A percentile compares a stretch with the other conserved stretches of the same genome.
Conservation (phyloP, 441 rosid species). For the Manihot esculenta region DNA sequence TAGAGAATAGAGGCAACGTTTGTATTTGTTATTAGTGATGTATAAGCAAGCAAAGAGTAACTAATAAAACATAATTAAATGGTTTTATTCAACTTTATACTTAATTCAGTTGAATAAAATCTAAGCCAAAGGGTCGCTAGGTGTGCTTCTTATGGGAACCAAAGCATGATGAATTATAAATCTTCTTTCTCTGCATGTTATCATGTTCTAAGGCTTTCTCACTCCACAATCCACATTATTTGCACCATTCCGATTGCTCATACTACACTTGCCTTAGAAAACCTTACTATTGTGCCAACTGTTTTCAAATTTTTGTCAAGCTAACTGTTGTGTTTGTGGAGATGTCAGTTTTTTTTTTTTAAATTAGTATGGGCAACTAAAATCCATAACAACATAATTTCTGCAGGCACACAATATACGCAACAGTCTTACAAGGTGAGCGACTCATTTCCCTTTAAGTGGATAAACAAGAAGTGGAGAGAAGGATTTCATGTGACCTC, state of each 20-base stretch:
- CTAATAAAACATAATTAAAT: background rate
- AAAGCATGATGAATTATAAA: background rate
- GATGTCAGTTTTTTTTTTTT: no score
- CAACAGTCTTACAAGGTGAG: slow-evolving; percentile 99
- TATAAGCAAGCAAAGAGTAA: background rate
- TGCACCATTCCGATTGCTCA: background rate
- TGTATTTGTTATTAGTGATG: background rate
- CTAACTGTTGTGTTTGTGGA: background rate
- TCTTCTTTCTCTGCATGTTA: background rate
- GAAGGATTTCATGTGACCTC: slow-evolving; percentile 99
- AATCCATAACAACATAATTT: slow-evolving; percentile 14
- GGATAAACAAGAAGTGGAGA: slow-evolving; percentile 99
- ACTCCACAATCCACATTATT: background rate
- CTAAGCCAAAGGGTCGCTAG: background rate
- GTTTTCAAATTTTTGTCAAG: background rate
- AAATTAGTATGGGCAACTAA: background rate
- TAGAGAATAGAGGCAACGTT: background rate
- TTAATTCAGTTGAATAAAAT: background rate
- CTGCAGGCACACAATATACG: slow-evolving; percentile 86
- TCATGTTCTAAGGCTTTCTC: background rate
- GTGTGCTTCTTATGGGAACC: background rate
- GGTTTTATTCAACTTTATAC: background rate
- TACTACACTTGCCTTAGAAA: background rate
- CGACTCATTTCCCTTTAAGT: slow-evolving; percentile 94
- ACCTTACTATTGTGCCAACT: background rate